phyloP scores from a whole-genome alignment of 768 basidiomycete species.

The Galerina marginata region DNA sequence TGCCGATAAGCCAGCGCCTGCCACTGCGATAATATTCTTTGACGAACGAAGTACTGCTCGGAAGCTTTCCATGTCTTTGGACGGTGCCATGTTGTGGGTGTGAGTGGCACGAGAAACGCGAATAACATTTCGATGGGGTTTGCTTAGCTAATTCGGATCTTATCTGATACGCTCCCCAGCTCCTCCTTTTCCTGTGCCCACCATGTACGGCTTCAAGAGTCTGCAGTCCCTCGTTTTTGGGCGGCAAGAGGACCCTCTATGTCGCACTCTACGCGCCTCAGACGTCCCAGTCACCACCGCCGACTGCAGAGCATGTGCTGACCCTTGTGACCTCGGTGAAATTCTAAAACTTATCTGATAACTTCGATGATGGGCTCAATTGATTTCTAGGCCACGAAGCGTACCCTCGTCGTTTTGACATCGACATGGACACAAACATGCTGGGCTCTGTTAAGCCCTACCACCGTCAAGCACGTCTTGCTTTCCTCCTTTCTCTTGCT shows the following conservation, averaged over 20 bases:
- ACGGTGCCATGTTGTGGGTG: constrained; percentile 28
- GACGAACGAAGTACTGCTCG: constrained; percentile 30
- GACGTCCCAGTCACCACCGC: constrained; percentile 69
- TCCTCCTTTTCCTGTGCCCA: constrained; percentile 20
- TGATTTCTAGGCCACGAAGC: constrained; percentile 66
- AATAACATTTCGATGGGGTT: background rate
- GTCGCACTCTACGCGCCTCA: constrained; percentile 57
- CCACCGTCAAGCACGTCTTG: constrained; percentile 66
- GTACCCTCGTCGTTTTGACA: constrained; percentile 72
- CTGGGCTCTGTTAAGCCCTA: constrained; percentile 88
- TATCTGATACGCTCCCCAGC: constrained; percentile 32
- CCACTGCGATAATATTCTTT: constrained; percentile 43
- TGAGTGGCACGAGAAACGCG: background rate
- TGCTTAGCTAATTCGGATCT: constrained; percentile 29
- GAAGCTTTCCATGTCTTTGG: constrained; percentile 36
- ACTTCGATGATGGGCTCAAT: constrained; percentile 22
- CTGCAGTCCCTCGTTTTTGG: constrained; percentile 50
- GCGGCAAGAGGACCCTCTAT: constrained; percentile 42
- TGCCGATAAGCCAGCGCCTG: constrained; percentile 69
- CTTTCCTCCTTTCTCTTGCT: background rate
- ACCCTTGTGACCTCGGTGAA: constrained; percentile 77
- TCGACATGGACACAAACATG: constrained; percentile 83
- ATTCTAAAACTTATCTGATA: constrained; percentile 33
- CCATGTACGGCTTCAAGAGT: constrained; percentile 45
- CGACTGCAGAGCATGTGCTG: constrained; percentile 75